Percentiles rank a stretch among this genome's conserved stretches.
Evolutionary conservation across 768 basidiomycete genomes (phyloP).

Genomic region (Serendipita sp.): DNA sequence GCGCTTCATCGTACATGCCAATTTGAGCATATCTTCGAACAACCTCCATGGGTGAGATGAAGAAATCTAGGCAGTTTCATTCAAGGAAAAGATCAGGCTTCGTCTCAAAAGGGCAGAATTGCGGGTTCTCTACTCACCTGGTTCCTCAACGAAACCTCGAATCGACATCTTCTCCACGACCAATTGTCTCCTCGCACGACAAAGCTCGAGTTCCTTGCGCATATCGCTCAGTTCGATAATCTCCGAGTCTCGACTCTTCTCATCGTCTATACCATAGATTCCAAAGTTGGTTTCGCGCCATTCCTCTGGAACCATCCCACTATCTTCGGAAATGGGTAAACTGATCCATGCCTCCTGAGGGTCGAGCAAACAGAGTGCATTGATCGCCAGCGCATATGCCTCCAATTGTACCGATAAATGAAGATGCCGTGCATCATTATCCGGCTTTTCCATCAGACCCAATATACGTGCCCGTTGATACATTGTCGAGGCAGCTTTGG

Average conservation of each 20-base stretch:
- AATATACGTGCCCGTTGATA: slow-evolving; percentile 80
- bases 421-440: slow-evolving; percentile 19
- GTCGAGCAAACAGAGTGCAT: slow-evolving; percentile 72
- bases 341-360: slow-evolving; percentile 71
- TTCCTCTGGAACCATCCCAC: slow-evolving; percentile 21
- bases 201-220: slow-evolving; percentile 37
- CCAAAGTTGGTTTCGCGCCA: slow-evolving; percentile 4
- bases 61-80: slow-evolving; percentile 7
- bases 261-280: slow-evolving; percentile 33
- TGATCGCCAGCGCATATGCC: slow-evolving; percentile 75
- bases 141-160: neutral
- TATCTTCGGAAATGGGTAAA: slow-evolving; percentile 36
- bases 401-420: slow-evolving; percentile 58
- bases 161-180: neutral
- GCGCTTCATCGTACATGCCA: slow-evolving; percentile 65
- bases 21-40: slow-evolving; percentile 64
- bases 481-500: slow-evolving; percentile 82
- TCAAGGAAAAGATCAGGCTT: neutral
- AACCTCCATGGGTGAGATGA: slow-evolving; percentile 32
- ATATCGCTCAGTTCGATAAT: slow-evolving; percentile 69
- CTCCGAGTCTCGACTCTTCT: slow-evolving; percentile 53
- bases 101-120: neutral
- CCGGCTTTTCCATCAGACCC: slow-evolving; percentile 14
- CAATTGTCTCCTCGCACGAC: neutral
- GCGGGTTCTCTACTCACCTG: neutral